These are phyloP conservation scores for Protomyces arabidopsidicola DNA, from an alignment of 1,139 yeast species.

Conservation along the genomic window DNA sequence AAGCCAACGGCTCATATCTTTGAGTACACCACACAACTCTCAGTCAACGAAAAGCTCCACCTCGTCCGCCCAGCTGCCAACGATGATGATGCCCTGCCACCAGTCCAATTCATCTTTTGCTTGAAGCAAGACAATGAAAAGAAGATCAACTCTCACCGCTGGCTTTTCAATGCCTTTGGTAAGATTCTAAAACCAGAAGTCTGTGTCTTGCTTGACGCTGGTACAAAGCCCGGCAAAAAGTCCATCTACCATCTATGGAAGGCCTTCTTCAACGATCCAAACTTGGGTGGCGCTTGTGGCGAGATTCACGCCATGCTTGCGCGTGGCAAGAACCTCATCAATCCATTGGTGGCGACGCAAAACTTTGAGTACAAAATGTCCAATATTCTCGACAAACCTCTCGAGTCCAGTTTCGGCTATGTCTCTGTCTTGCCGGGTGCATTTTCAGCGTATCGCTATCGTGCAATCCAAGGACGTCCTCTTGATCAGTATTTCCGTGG, in stretches of 20 bases:
- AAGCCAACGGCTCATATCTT: constrained; percentile 83
- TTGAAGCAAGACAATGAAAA: constrained; percentile 83
- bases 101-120: constrained; percentile 83
- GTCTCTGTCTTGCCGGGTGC: constrained; percentile 91
- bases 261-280: constrained; percentile 75
- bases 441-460: constrained; percentile 77
- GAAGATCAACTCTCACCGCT: constrained; percentile 90
- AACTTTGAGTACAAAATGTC: constrained; percentile 91
- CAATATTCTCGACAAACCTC: constrained; percentile 81
- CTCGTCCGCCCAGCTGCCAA: constrained; percentile 52
- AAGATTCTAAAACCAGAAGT: constrained; percentile 82
- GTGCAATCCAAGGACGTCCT: constrained; percentile 78
- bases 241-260: constrained; percentile 84
- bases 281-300: constrained; percentile 94
- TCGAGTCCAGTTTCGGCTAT: constrained; percentile 83
- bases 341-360: constrained; percentile 87
- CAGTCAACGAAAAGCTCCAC: constrained; percentile 51
- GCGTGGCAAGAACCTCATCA: constrained; percentile 55
- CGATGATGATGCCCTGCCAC: constrained; percentile 58
- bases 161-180: constrained; percentile 93
- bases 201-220: constrained; percentile 80
- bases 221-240: constrained; percentile 84
- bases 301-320: constrained; percentile 90
- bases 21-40: constrained; percentile 56
- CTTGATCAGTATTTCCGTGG: constrained; percentile 87